Evolutionary conservation across 2,329 filamentous ascomycete genomes (phyloP).

Genomic region (Neophaeococcomyces aloes): DNA sequence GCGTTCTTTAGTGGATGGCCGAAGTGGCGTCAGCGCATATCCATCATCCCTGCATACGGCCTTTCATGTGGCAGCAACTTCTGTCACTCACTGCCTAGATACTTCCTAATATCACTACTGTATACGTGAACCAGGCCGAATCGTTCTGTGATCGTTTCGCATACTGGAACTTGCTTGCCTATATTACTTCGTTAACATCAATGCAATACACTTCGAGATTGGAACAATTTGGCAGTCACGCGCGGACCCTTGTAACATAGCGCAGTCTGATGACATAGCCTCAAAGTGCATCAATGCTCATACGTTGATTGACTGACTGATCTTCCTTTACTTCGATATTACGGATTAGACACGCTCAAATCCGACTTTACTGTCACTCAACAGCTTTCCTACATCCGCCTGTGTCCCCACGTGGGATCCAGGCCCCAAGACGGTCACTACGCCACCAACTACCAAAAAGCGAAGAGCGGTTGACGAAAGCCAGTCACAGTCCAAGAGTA

Average conservation of each 20-base stretch:
- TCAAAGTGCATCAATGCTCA: not conserved
- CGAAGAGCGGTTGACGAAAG: conserved; percentile 40
- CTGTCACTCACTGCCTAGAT: no score
- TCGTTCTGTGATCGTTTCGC: no score
- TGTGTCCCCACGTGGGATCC: conserved; percentile 2
- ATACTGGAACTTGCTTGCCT: not conserved
- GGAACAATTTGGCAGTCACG: not conserved
- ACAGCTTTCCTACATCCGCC: not conserved
- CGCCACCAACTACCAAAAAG: conserved; percentile 44
- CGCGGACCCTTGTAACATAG: not conserved
- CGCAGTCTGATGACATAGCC: conserved; percentile 2
- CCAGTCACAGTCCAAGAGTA: conserved; percentile 19
- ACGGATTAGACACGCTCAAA: not conserved
- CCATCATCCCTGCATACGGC: not conserved
- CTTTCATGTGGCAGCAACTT: not conserved
- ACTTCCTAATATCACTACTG: not conserved
- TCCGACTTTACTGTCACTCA: not conserved
- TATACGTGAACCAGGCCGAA: not conserved
- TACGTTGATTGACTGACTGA: not conserved
- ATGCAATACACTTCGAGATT: not conserved
- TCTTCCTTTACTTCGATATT: not conserved
- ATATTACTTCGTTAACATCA: not conserved
- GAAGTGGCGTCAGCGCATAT: not conserved
- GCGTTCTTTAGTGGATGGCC: no score
- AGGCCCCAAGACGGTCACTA: conserved; percentile 29